Evolutionary conservation across 192 early-diverging fungal genomes (phyloP), one percentile per base, ranked within the genome.

Genomic region (Oehlia diaphana): DNA sequence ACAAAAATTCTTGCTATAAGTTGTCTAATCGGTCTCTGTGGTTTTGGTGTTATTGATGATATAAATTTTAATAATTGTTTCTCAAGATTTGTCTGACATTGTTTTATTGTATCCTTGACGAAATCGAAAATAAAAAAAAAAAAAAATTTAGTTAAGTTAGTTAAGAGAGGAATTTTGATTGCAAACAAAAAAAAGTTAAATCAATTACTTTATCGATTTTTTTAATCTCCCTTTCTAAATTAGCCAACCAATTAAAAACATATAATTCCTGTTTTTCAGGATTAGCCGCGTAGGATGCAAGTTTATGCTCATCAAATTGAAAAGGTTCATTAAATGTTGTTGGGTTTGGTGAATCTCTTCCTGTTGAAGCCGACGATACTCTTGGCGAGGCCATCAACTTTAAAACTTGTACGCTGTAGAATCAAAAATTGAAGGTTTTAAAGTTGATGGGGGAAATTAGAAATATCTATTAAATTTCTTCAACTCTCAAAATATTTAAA

Each of bases 161-260:
- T 68, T 68, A 35, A 16, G 8, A 21, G 6, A 35, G 16, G 5
- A 28, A 69, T 0, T 12, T 47, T 12, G 44, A 9, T 47, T 12
- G 42, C 7, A 7, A 44, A 44, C 42, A 44, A 47, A 47, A 47
- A 37, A 37, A 42, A 42, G 39, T 47, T 68, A 28, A 74, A 19
- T 9, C 10, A 68, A 86, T 65, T 85, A 90, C 90, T 77, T 86
- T 81, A 61, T 83, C 76, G 39, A 83, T 79, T 9, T 76, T 84
- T 72, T 92, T 90, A 13, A 95, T 78, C 64, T 94, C 90, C 44
- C 89, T 87, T 86, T 97, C 95, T 6, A 97, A 88, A 63, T 83
- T 84, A 1, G 94, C 91, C 12, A 99, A 89, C 96, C 96, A 99
- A 82, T 95, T 95, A 80, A 97, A 94, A 1, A 98, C 80, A 79